Percentiles rank a stretch among this genome's conserved stretches.
Evolutionary conservation across 495 filamentous ascomycete species (phyloP).

Genomic region (Lasiosphaeria ovina): DNA sequence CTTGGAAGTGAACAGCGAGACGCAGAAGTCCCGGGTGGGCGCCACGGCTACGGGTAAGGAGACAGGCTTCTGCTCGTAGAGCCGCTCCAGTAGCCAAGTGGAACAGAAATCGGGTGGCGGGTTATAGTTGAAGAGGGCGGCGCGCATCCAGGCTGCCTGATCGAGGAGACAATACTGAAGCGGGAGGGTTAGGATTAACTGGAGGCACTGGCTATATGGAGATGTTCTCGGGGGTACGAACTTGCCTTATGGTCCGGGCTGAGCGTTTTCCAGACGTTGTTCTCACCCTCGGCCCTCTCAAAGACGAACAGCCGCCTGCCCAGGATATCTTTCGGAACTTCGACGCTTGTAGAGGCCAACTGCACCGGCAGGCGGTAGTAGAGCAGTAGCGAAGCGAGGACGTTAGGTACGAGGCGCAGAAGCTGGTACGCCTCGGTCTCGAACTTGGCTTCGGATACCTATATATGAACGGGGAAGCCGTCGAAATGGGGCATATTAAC

Average conservation of each 20-base stretch:
- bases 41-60: conserved; percentile 24
- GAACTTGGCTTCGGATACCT: no score
- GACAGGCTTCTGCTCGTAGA: not conserved
- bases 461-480: no score
- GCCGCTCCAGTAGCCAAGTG: conserved; percentile 19
- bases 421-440: no score
- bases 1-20: conserved; percentile 33
- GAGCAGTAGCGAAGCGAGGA: conserved; percentile 16
- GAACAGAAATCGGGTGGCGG: conserved; percentile 17
- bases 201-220: not conserved
- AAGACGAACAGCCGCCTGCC: conserved; percentile 33
- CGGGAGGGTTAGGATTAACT: not conserved
- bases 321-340: conserved; percentile 20
- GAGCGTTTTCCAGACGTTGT: conserved; percentile 25
- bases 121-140: conserved; percentile 32
- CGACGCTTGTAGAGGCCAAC: conserved; percentile 13
- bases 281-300: conserved; percentile 29
- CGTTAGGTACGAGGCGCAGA: no score
- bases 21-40: conserved; percentile 36
- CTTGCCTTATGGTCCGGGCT: conserved; percentile 25
- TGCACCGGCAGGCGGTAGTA: conserved; percentile 30
- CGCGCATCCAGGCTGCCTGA: conserved; percentile 28
- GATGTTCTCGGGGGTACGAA: not conserved
- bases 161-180: conserved; percentile 7
- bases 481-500: no score